Evolutionary conservation across 2,329 filamentous ascomycete genomes (phyloP).

Genomic region (Sporothrix curviconia): DNA sequence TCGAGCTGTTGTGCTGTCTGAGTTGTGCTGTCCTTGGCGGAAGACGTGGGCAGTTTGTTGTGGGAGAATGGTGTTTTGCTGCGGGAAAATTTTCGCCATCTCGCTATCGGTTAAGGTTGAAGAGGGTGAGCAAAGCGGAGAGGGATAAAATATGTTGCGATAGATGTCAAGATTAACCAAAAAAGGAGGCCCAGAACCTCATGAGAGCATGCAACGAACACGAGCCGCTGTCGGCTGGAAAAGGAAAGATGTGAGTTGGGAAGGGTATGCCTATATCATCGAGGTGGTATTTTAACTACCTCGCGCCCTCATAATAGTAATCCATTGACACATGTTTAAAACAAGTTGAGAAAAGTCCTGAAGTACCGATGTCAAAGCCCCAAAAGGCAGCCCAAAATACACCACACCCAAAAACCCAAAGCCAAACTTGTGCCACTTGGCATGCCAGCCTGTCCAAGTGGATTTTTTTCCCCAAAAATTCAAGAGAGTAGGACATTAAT

Average conservation of each 20-base stretch:
- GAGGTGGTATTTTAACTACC: not conserved
- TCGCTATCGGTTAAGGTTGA: not conserved
- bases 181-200: too few species aligned
- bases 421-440: conserved; percentile 4
- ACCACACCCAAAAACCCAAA: not conserved
- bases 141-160: too few species aligned
- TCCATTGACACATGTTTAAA: not conserved
- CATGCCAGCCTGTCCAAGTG: not conserved
- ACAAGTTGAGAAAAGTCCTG: not conserved
- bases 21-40: not conserved
- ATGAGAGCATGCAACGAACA: not conserved
- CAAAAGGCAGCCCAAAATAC: not conserved
- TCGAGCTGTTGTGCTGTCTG: not conserved
- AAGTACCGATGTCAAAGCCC: not conserved
- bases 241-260: conserved; percentile 5
- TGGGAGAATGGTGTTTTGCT: not conserved
- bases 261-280: conserved; percentile 7
- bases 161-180: too few species aligned
- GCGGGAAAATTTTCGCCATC: not conserved
- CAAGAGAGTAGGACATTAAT: not conserved
- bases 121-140: not conserved
- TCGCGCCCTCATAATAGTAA: not conserved
- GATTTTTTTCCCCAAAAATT: not conserved
- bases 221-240: not conserved
- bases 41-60: not conserved